These are phyloP conservation scores for Aspergillus luchuensis DNA, from an alignment of 2,329 filamentous ascomycete genomes.

Conservation along the genomic window DNA sequence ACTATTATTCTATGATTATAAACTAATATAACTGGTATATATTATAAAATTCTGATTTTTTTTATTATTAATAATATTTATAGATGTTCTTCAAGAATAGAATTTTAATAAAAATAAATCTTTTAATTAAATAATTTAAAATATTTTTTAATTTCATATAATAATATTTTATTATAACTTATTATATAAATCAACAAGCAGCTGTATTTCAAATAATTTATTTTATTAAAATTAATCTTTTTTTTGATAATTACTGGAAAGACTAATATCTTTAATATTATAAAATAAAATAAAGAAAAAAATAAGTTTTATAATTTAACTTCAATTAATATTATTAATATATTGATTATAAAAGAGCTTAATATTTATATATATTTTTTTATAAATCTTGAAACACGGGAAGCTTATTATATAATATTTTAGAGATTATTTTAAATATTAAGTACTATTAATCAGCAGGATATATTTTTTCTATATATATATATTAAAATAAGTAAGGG, in stretches of 20 bases:
- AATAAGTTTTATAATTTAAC: not conserved
- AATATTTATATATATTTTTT: not conserved
- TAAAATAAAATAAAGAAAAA: not conserved
- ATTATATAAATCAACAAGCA: not conserved
- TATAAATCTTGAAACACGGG: not conserved
- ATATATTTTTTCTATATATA: no score
- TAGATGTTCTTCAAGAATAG: no score
- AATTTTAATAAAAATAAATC: no score
- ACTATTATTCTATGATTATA: no score
- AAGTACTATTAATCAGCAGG: no score
- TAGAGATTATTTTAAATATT: not conserved
- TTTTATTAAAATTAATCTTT: not conserved
- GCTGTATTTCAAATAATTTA: not conserved
- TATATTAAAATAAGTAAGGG: no score
- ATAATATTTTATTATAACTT: not conserved
- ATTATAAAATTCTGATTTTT: no score
- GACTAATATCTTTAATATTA: not conserved
- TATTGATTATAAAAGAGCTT: not conserved
- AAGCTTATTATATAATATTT: not conserved
- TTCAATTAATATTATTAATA: not conserved
- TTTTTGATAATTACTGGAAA: not conserved
- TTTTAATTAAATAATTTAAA: not conserved
- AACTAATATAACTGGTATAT: no score
- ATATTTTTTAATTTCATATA: not conserved
- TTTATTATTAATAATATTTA: no score